Percentiles rank a stretch among this genome's conserved stretches.
Conservation (phyloP, 495 filamentous ascomycete genomes). For the Choiromyces venosus region DNA sequence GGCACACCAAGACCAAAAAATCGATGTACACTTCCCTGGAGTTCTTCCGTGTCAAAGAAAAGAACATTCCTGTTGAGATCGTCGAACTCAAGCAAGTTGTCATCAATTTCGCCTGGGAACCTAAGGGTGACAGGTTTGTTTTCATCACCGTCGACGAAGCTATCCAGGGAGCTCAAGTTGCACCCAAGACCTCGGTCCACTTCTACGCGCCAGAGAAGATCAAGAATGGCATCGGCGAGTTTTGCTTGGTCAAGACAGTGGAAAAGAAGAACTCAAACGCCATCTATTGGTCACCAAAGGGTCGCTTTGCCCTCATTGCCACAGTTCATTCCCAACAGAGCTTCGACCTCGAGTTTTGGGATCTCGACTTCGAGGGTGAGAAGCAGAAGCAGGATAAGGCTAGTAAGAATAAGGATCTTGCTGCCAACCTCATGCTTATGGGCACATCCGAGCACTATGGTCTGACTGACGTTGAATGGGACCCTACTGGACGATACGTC, state of each 20-base stretch:
- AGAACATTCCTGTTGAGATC: constrained; percentile 95
- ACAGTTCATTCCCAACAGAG: constrained; percentile 85
- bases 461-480: constrained; percentile 96
- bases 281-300: constrained; percentile 98
- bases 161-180: constrained; percentile 65
- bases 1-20: constrained; percentile 98
- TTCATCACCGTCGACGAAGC: constrained; percentile 91
- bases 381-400: constrained; percentile 52
- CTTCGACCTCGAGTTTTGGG: constrained; percentile 95
- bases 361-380: constrained; percentile 96
- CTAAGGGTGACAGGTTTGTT: constrained; percentile 92
- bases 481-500: constrained; percentile 89
- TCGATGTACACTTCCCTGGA: constrained; percentile 92
- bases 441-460: constrained; percentile 90
- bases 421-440: constrained; percentile 91
- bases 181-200: constrained; percentile 88
- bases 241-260: constrained; percentile 84
- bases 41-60: constrained; percentile 94
- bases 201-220: constrained; percentile 95
- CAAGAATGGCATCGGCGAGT: constrained; percentile 82
- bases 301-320: constrained; percentile 86
- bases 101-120: constrained; percentile 98
- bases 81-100: constrained; percentile 97
- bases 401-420: constrained; percentile 85
- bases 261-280: constrained; percentile 99